A percentile compares a stretch with the other conserved stretches of the same genome.
These are phyloP conservation scores for Fraxinus floribunda DNA, from an alignment of 305 asterid genomes.

Conservation along the genomic window DNA sequence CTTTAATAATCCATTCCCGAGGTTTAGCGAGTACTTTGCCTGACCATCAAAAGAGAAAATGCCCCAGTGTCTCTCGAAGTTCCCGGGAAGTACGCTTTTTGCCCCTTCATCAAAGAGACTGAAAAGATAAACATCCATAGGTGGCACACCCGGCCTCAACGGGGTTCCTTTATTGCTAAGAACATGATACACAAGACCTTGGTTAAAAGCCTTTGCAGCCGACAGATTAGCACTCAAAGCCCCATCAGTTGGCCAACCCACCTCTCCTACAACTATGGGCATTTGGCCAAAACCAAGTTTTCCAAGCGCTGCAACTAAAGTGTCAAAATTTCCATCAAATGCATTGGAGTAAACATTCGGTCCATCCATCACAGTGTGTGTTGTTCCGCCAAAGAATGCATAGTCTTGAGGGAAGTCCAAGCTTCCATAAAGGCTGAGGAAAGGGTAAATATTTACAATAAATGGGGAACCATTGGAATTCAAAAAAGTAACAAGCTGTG, in stretches of 20 bases:
- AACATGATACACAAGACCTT: slow-evolving; percentile 66
- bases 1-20: slow-evolving; percentile 62
- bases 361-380: slow-evolving; percentile 76
- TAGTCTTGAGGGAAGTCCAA: slow-evolving; percentile 91
- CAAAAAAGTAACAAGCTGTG: slow-evolving; percentile 76
- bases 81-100: slow-evolving; percentile 78
- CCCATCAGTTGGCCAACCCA: slow-evolving; percentile 96
- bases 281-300: slow-evolving; percentile 75
- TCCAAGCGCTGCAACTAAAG: slow-evolving; percentile 67
- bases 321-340: slow-evolving; percentile 89
- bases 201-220: slow-evolving; percentile 84
- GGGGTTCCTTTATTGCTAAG: slow-evolving; percentile 73
- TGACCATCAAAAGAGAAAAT: slow-evolving; percentile 90
- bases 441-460: slow-evolving; percentile 83
- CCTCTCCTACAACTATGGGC: slow-evolving; percentile 85
- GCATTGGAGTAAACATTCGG: slow-evolving; percentile 74
- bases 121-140: slow-evolving; percentile 74
- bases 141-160: slow-evolving; percentile 74
- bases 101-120: slow-evolving; percentile 85
- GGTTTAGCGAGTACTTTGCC: slow-evolving; percentile 72
- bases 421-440: slow-evolving; percentile 76
- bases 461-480: slow-evolving; percentile 87
- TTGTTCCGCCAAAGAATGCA: slow-evolving; percentile 80
- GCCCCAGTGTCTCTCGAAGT: slow-evolving; percentile 96
- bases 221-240: slow-evolving; percentile 65